Evolutionary conservation across 1,284 basidiomycete genomes (phyloP).

Genomic region (Ganoderma boninense): DNA sequence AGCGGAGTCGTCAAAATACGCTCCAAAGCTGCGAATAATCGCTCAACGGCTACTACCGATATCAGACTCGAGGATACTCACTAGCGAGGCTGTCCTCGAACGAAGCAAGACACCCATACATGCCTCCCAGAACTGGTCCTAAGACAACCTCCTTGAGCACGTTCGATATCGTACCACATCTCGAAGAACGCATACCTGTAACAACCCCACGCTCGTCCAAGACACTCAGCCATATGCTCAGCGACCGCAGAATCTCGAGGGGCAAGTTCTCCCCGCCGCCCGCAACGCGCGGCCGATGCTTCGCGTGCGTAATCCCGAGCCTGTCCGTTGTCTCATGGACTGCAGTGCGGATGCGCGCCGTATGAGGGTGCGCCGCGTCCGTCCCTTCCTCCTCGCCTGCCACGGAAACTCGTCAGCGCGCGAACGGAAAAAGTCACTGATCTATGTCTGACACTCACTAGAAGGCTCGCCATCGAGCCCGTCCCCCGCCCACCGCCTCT

Average conservation of each 20-base stretch:
- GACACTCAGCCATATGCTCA: conserved; percentile 66
- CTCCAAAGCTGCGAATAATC: conserved; percentile 53
- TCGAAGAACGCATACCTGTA: conserved; percentile 43
- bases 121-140: conserved; percentile 59
- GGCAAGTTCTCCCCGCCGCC: conserved; percentile 56
- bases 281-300: conserved; percentile 48
- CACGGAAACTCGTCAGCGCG: not conserved
- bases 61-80: conserved; percentile 38
- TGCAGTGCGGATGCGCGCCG: conserved; percentile 1
- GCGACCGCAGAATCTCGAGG: conserved; percentile 58
- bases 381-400: not conserved
- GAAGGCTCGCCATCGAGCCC: not conserved
- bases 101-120: conserved; percentile 56
- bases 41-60: not conserved
- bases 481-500: conserved; percentile 41
- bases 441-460: not conserved
- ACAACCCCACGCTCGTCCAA: conserved; percentile 64
- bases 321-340: conserved; percentile 13
- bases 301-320: conserved; percentile 36
- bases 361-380: conserved; percentile 8
- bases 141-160: not conserved
- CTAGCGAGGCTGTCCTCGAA: conserved; percentile 64
- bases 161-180: not conserved
- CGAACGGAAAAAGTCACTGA: no score
- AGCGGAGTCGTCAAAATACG: conserved; percentile 68